These are phyloP conservation scores for Mrakia blollopis DNA, from an alignment of 768 basidiomycete species.

Conservation along the genomic window DNA sequence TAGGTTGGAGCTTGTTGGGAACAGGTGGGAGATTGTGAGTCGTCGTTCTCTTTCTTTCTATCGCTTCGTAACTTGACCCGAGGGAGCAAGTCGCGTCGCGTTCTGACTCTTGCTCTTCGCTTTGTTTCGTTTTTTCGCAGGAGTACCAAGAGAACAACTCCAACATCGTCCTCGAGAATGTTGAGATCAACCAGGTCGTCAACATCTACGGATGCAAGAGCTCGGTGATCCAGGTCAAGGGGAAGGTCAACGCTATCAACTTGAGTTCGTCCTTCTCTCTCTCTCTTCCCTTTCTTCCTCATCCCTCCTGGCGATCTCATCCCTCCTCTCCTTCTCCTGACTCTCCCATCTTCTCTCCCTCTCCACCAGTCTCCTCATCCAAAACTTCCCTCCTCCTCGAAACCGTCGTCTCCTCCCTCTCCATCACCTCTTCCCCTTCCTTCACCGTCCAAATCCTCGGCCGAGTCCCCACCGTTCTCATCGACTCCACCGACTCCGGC, in stretches of 20 bases:
- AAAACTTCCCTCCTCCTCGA: slow-evolving; percentile 85
- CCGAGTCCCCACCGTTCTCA: slow-evolving; percentile 79
- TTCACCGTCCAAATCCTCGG: slow-evolving; percentile 91
- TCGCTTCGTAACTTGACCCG: neutral
- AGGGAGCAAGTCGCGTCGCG: neutral
- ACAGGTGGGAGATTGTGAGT: slow-evolving; percentile 82
- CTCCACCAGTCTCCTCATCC: slow-evolving; percentile 67
- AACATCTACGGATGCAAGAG: slow-evolving; percentile 90
- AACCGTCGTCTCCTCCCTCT: slow-evolving; percentile 84
- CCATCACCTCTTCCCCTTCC: slow-evolving; percentile 84
- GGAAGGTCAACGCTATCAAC: slow-evolving; percentile 91
- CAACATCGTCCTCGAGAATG: slow-evolving; percentile 65
- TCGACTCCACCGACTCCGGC: slow-evolving; percentile 92
- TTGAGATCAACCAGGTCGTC: slow-evolving; percentile 72
- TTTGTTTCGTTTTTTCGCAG: slow-evolving; percentile 47
- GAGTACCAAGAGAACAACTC: slow-evolving; percentile 85
- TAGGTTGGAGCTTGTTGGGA: slow-evolving; percentile 83
- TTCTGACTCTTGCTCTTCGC: neutral
- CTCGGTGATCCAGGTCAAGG: slow-evolving; percentile 72
- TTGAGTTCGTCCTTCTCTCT: slow-evolving; percentile 54
- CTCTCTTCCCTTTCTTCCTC: neutral
- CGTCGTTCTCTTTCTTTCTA: neutral
- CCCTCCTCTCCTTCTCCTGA: neutral
- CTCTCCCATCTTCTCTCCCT: neutral
- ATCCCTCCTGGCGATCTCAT: neutral